phyloP scores from a whole-genome alignment of 495 filamentous ascomycete species.

The Cryomyces minteri region DNA sequence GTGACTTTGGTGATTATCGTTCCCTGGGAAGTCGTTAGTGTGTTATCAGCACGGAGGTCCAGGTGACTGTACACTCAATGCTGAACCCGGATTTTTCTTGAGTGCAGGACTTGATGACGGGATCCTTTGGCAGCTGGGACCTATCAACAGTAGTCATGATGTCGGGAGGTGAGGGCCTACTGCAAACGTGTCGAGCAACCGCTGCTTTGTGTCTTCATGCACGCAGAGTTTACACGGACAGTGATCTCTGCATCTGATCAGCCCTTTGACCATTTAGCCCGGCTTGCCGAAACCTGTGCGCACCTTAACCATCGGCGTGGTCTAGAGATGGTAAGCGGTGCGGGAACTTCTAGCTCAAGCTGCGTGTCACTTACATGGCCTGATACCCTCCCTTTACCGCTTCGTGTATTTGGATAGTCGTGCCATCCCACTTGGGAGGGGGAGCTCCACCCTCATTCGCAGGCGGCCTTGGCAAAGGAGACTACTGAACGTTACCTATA shows the following conservation, averaged over 20 bases:
- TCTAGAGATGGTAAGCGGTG: neutral
- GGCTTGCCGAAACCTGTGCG: neutral
- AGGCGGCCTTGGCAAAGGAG: too few relatives aligned
- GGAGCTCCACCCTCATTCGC: too few relatives aligned
- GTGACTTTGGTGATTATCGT: constrained; percentile 17
- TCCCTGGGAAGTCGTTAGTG: constrained; percentile 5
- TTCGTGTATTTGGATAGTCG: too few relatives aligned
- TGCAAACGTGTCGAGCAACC: constrained; percentile 50
- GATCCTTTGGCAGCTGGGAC: constrained; percentile 32
- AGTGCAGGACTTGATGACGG: constrained; percentile 21
- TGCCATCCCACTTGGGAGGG: too few relatives aligned
- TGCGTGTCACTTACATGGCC: too few relatives aligned
- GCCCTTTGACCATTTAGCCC: neutral
- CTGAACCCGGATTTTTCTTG: constrained; percentile 17
- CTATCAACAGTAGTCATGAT: neutral
- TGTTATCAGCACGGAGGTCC: neutral
- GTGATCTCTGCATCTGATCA: constrained; percentile 40
- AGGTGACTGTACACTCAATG: constrained; percentile 22
- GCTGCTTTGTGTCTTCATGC: constrained; percentile 60
- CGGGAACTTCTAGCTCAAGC: too few relatives aligned
- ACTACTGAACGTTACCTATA: too few relatives aligned
- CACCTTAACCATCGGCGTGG: neutral
- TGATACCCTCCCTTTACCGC: too few relatives aligned
- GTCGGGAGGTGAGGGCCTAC: constrained; percentile 20
- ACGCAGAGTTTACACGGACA: constrained; percentile 60